Evolutionary conservation across 305 asterid species (phyloP).

Genomic region (Fraxinus paxiana): DNA sequence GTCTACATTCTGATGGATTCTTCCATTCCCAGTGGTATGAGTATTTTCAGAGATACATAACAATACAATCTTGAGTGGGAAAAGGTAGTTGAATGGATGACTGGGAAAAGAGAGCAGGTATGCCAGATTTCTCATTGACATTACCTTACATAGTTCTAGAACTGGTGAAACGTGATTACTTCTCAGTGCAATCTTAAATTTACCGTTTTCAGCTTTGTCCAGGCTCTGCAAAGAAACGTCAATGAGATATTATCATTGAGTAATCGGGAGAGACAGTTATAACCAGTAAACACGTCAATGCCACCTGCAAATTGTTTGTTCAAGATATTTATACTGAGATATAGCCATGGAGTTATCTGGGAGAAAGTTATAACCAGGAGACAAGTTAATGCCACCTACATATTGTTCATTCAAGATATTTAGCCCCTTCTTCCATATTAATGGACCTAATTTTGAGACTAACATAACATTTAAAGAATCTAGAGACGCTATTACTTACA

Average conservation of each 20-base stretch:
- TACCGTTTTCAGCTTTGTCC: slow-evolving; percentile 66
- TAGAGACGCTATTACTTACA: not conserved
- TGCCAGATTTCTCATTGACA: slow-evolving; percentile 8
- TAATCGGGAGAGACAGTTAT: not conserved
- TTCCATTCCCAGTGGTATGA: not conserved
- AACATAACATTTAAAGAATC: not conserved
- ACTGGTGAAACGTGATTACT: slow-evolving; percentile 83
- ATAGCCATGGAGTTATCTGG: not conserved
- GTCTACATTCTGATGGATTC: not conserved
- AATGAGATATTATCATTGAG: slow-evolving; percentile 2
- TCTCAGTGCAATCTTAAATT: slow-evolving; percentile 63
- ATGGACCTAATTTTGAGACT: not conserved
- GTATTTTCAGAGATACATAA: not conserved
- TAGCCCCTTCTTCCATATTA: slow-evolving; percentile 17
- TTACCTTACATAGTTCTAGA: slow-evolving; percentile 86
- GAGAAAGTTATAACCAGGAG: not conserved
- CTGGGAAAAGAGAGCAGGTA: not conserved
- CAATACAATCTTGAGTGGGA: not conserved
- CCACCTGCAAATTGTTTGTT: slow-evolving; percentile 12
- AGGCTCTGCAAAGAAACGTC: slow-evolving; percentile 54
- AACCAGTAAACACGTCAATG: slow-evolving; percentile 9
- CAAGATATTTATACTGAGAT: slow-evolving; percentile 11
- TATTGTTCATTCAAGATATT: slow-evolving; percentile 10
- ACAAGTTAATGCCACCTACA: slow-evolving; percentile 13
- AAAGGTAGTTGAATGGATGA: slow-evolving; percentile 16